A percentile compares a stretch with the other conserved stretches of the same genome.
These are phyloP conservation scores for Lipomyces starkeyi DNA, from an alignment of 805 yeast genomes.

Conservation along the genomic window DNA sequence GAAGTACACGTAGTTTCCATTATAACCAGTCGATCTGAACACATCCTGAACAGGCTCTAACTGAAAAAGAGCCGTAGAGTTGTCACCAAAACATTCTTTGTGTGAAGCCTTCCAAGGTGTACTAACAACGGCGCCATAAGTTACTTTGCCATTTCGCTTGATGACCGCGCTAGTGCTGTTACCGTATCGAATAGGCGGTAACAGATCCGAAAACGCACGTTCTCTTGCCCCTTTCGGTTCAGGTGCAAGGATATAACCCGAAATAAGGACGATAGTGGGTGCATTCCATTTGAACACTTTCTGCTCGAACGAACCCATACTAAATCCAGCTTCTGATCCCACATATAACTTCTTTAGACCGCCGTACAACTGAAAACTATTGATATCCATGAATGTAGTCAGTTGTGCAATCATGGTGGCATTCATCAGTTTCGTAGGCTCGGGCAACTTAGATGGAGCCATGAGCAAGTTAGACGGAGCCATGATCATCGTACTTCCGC, in stretches of 20 bases:
- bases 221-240: slow-evolving; percentile 39
- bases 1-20: slow-evolving; percentile 62
- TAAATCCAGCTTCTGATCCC: slow-evolving; percentile 82
- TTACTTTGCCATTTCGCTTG: slow-evolving; percentile 48
- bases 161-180: slow-evolving; percentile 34
- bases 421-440: slow-evolving; percentile 52
- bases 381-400: slow-evolving; percentile 47
- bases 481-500: slow-evolving; percentile 11
- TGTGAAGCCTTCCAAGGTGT: slow-evolving; percentile 81
- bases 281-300: slow-evolving; percentile 90
- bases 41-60: slow-evolving; percentile 69
- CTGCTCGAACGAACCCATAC: slow-evolving; percentile 84
- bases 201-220: slow-evolving; percentile 38
- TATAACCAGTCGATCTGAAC: slow-evolving; percentile 51
- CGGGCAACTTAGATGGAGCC: slow-evolving; percentile 31
- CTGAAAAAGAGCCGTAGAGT: slow-evolving; percentile 63
- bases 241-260: slow-evolving; percentile 56
- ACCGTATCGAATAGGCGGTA: slow-evolving; percentile 39
- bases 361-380: slow-evolving; percentile 35
- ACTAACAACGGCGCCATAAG: slow-evolving; percentile 67
- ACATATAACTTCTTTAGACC: slow-evolving; percentile 64
- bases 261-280: slow-evolving; percentile 73
- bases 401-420: slow-evolving; percentile 52
- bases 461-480: slow-evolving; percentile 24
- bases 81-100: slow-evolving; percentile 73